Evolutionary conservation across 805 yeast species (phyloP), one percentile per base, ranked within the genome.

Genomic region (Wickerhamiella kurtzmanii): DNA sequence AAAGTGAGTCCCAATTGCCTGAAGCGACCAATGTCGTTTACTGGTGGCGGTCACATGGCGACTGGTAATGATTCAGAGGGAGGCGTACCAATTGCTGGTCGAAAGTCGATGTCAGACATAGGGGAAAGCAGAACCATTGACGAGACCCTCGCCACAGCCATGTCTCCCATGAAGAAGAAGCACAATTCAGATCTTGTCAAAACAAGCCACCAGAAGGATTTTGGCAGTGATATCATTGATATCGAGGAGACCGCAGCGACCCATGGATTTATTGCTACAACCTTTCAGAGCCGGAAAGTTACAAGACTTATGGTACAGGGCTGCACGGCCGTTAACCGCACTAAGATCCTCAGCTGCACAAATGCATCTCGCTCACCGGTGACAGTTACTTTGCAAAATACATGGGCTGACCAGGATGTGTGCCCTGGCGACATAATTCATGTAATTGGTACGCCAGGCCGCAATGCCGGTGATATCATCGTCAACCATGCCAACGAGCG

Each of bases 401-500:
- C 56, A 13, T 65, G 69, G 69, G 3, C 19, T 22, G 50, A 50
- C 1, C 39, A 55, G 2, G 45, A 41, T 1, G 56, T 60, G 6
- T 45, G 37, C 11, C 50, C 38, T 2, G 64, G 60, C 5, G 69
- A 66, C 37, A 46, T 54, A 2, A 40, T 66, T 11, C 64, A 65
- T 41, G 40, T 64, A 3, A 20, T 18, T 18, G 50, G 28, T 11
- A 16, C 8, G 11, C 22, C 32, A 35, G 22, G 3, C 11, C 25
- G 22, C 19, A 20, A 13, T 18, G 9, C 16, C 15, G 41, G 16
- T 22, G 20, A 45, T 0, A 25, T 53, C 9, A 51, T 78, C 2
- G 71, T 80, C 6, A 83, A 80, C 53, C 68, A 70, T 41, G 72
- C 73, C 48, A 64, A 70, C 32, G 72, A 72, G 25, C 77, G 81